A percentile compares a stretch with the other conserved stretches of the same genome.
These are phyloP conservation scores for Chytriomyces confervae DNA, from an alignment of 192 early-diverging fungal species.

Conservation along the genomic window DNA sequence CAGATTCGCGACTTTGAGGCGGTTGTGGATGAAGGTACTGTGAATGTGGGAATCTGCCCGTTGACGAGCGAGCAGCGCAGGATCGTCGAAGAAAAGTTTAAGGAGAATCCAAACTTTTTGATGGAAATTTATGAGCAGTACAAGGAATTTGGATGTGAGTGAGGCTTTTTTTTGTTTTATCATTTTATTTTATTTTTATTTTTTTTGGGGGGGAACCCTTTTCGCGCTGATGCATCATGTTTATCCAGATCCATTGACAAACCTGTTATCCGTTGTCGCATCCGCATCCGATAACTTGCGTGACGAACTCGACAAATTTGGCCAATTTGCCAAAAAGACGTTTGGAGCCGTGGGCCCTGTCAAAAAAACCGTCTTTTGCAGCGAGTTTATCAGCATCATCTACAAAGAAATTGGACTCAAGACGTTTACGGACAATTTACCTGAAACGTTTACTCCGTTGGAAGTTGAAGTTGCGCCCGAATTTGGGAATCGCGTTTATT, in stretches of 20 bases:
- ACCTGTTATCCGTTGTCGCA: slow-evolving; percentile 34
- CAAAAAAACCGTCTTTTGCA: slow-evolving; percentile 44
- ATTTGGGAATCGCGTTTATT: slow-evolving; percentile 10
- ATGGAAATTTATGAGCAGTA: slow-evolving; percentile 32
- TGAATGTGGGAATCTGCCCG: slow-evolving; percentile 29
- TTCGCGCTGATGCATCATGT: no score
- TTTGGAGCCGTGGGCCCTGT: neutral
- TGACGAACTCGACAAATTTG: slow-evolving; percentile 5
- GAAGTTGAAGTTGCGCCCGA: slow-evolving; percentile 15
- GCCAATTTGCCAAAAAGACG: slow-evolving; percentile 14
- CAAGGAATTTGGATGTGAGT: slow-evolving; percentile 1
- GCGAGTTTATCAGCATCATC: slow-evolving; percentile 36
- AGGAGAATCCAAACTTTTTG: neutral
- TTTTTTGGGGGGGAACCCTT: no score
- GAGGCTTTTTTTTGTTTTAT: no score
- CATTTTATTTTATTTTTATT: no score
- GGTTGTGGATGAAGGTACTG: slow-evolving; percentile 24
- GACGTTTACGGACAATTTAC: slow-evolving; percentile 21
- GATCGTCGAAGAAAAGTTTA: slow-evolving; percentile 4
- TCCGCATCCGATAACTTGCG: slow-evolving; percentile 33
- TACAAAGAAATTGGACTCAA: slow-evolving; percentile 26
- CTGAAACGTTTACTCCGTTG: slow-evolving; percentile 26
- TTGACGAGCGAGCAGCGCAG: slow-evolving; percentile 9
- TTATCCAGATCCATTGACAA: slow-evolving; percentile 23
- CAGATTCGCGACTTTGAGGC: slow-evolving; percentile 30